phyloP scores from a whole-genome alignment of 179 eudicot genomes.

The Silene noctiflora region DNA sequence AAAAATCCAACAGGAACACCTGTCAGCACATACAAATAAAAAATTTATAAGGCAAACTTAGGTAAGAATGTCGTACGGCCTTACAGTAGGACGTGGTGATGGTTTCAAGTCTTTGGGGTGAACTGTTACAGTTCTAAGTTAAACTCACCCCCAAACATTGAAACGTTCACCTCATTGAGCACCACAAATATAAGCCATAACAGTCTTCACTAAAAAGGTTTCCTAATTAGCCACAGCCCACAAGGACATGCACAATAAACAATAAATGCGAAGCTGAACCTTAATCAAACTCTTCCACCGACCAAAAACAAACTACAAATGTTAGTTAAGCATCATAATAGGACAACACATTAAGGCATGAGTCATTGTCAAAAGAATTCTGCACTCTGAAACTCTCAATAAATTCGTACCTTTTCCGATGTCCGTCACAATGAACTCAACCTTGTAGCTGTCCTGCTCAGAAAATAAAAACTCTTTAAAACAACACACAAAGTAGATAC shows the following conservation, averaged over 20 bases:
- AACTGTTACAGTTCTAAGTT: neutral
- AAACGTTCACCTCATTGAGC: neutral
- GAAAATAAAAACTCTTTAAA: neutral
- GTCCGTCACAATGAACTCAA: conserved; percentile 72
- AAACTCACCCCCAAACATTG: neutral
- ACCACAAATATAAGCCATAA: neutral
- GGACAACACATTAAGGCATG: neutral
- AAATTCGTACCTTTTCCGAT: conserved; percentile 65
- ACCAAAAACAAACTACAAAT: neutral
- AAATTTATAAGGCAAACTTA: neutral
- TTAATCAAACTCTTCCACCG: neutral
- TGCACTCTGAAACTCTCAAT: neutral
- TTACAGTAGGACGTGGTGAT: neutral
- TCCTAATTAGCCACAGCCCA: neutral
- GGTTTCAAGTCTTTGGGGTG: neutral
- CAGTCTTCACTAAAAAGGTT: neutral
- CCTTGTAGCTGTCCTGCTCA: conserved; percentile 59
- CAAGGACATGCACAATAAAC: neutral
- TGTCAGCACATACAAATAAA: conserved; percentile 30
- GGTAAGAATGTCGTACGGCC: neutral
- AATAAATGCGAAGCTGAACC: neutral
- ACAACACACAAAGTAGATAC: neutral
- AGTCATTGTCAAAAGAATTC: neutral
- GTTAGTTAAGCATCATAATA: neutral
- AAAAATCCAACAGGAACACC: conserved; percentile 72